Conservation (phyloP, 1,139 yeast species). For the Magnusiomyces paraingens region DNA sequence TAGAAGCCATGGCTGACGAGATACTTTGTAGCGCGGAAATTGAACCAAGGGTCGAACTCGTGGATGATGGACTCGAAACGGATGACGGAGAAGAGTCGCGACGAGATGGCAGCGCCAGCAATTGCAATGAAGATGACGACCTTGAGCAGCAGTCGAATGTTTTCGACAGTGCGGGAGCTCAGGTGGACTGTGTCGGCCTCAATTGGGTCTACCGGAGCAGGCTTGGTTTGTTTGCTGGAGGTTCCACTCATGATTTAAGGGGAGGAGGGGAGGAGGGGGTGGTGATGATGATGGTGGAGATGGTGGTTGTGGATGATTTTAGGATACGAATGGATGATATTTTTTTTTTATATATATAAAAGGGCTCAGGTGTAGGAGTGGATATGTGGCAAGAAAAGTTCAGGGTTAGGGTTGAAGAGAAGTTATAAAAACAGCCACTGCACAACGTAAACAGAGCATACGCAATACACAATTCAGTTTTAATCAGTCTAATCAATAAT, state of each 20-base stretch:
- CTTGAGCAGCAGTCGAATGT: constrained; percentile 43
- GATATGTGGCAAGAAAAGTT: too few species aligned
- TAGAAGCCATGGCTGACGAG: constrained; percentile 77
- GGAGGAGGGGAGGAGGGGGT: not conserved
- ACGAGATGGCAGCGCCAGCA: constrained; percentile 86
- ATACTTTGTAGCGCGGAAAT: constrained; percentile 89
- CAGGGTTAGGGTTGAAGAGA: too few species aligned
- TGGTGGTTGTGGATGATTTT: not conserved
- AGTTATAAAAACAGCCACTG: too few species aligned
- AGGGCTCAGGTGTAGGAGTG: not conserved
- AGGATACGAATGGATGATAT: not conserved
- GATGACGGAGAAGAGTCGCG: constrained; percentile 61
- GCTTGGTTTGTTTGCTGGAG: not conserved
- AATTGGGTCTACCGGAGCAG: not conserved
- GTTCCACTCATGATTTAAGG: not conserved
- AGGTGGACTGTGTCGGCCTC: not conserved
- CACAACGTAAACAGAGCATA: too few species aligned
- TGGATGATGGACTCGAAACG: constrained; percentile 91
- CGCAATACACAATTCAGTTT: too few species aligned
- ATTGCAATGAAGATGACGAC: constrained; percentile 61
- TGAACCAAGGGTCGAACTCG: constrained; percentile 99
- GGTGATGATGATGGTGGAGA: not conserved
- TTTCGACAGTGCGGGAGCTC: constrained; percentile 18
- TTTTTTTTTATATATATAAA: not conserved
- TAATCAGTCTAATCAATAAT: too few species aligned